Evolutionary conservation across 495 filamentous ascomycete genomes (phyloP).

Genomic region (Tuber indicum): DNA sequence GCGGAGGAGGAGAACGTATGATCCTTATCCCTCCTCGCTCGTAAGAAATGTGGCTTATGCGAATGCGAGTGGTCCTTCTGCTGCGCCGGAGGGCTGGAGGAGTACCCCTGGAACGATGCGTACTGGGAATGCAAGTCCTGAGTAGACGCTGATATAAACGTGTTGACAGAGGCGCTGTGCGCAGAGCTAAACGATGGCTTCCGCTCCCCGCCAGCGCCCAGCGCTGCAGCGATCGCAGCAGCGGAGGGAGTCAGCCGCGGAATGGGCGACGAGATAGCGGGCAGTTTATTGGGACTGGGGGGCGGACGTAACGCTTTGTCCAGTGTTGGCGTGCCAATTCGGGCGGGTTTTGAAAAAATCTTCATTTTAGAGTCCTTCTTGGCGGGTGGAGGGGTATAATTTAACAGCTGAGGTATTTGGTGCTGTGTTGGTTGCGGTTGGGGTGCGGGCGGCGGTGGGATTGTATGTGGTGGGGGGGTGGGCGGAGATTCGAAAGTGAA

Average conservation of each 20-base stretch:
- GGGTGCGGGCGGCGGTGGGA: conserved; percentile 17
- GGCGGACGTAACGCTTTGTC: conserved; percentile 32
- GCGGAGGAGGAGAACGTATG: conserved; percentile 77
- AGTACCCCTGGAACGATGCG: conserved; percentile 15
- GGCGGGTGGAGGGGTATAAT: conserved; percentile 16
- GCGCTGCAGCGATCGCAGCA: conserved; percentile 24
- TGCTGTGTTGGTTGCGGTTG: conserved; percentile 24
- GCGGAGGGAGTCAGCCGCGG: conserved; percentile 30
- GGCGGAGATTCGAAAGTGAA: conserved; percentile 18
- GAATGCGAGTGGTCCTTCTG: conserved; percentile 58
- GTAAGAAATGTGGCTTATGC: conserved; percentile 76
- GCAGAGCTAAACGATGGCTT: conserved; percentile 29
- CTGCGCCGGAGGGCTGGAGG: conserved; percentile 43
- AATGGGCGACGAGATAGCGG: conserved; percentile 25
- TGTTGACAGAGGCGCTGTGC: conserved; percentile 19
- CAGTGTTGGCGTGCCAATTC: conserved; percentile 38
- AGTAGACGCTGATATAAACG: conserved; percentile 22
- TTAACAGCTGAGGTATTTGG: conserved; percentile 38
- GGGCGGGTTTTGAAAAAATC: conserved; percentile 39
- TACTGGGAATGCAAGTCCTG: conserved; percentile 14
- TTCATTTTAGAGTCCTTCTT: conserved; percentile 42
- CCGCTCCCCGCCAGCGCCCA: conserved; percentile 20
- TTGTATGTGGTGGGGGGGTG: conserved; percentile 16
- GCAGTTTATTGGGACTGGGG: conserved; percentile 34
- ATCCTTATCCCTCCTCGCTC: conserved; percentile 84